Conservation (phyloP, 2,329 filamentous ascomycete species). For the Blastomyces gilchristii region DNA sequence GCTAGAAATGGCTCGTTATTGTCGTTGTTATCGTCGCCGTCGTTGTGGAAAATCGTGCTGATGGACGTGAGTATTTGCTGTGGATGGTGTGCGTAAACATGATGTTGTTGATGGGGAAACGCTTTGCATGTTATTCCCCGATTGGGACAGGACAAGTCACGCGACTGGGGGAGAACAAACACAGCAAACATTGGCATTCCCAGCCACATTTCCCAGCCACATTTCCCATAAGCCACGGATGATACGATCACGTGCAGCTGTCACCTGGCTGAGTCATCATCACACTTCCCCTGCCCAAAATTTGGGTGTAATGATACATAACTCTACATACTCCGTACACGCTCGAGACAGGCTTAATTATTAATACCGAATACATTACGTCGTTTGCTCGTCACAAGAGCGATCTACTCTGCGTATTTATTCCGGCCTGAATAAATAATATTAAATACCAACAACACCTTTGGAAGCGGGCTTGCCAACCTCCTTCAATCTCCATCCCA, state of each 20-base stretch:
- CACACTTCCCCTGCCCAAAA: neutral
- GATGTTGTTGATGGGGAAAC: constrained; percentile 19
- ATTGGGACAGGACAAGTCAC: neutral
- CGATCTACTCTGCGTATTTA: too few species aligned
- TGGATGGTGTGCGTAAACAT: constrained; percentile 13
- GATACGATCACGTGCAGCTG: neutral
- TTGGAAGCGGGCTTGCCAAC: neutral
- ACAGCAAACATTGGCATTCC: neutral
- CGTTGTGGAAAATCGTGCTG: neutral
- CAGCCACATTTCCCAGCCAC: neutral
- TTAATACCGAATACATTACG: neutral
- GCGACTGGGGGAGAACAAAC: neutral
- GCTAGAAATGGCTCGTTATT: constrained; percentile 6
- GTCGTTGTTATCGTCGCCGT: constrained; percentile 9
- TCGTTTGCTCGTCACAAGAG: neutral
- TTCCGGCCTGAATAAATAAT: too few species aligned
- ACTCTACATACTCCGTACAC: too few species aligned
- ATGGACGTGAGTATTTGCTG: neutral
- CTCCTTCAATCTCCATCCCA: neutral
- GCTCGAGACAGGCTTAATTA: too few species aligned
- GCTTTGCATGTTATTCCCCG: constrained; percentile 1
- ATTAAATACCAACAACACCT: neutral
- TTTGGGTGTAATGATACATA: neutral
- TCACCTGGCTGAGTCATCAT: neutral
- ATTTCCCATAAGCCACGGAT: neutral